Evolutionary conservation across 208 protist genomes (phyloP), one percentile per base, ranked within the genome.

Genomic region (Trypanosoma scelopori): DNA sequence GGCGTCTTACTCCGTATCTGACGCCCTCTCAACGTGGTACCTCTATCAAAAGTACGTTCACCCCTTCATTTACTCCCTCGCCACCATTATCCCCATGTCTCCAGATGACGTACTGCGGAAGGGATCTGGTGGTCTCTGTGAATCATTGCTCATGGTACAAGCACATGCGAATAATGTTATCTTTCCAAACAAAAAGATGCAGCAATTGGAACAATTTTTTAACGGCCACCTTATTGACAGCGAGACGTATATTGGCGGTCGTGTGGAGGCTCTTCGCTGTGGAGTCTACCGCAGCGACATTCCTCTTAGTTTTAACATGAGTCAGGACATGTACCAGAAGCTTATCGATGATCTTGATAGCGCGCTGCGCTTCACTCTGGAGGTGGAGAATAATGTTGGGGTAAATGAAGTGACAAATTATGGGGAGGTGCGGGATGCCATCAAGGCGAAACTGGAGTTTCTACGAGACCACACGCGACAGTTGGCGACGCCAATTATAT

Each of bases 31-130:
- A 11, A 99, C 99, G 0, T 99, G 99, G 86, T 99, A 99, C 79
- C 84, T 99, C 16, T 99, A 99, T 78, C 92, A 93, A 65, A 99
- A 99, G 61, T 99, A 99, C 74, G 97, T 99, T 13, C 96, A 99
- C 76, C 97, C 98, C 0, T 99, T 99, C 82, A 99, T 99, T 73
- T 99, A 99, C 76, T 99, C 99, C 0, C 89, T 99, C 20, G 98
- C 98, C 76, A 99, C 91, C 3, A 99, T 99, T 71, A 99, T 99
- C 74, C 99, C 99, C 6, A 95, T 99, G 89, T 79, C 95, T 22
- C 97, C 99, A 1, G 98, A 99, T 75, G 97, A 99, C 56, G 98
- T 99, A 11, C 85, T 99, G 61, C 87, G 99, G 51, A 99, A 99
- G 72, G 98, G 96, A 46, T 99, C 98, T 5, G 99, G 99, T 28